Percentiles rank a stretch among this genome's conserved stretches.
phyloP scores from a whole-genome alignment of 1,284 basidiomycete species.

The Salmacisia buchloeana region DNA sequence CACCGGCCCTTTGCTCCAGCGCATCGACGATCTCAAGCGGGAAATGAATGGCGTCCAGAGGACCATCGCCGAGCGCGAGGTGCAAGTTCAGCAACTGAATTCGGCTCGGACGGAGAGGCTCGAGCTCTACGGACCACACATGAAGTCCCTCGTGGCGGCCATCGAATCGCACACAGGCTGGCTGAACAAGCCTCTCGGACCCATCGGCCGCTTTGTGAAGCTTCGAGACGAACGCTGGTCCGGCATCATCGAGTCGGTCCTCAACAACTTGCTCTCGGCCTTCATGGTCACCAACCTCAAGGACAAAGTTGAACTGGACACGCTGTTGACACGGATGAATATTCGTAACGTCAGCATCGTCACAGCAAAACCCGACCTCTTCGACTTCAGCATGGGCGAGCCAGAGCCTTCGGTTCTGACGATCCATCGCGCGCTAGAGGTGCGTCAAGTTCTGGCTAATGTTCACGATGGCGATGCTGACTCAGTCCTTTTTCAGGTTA shows the following conservation, averaged over 20 bases:
- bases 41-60: neutral
- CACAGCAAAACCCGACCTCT: slow-evolving; percentile 55
- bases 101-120: slow-evolving; percentile 6
- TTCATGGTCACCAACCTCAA: slow-evolving; percentile 72
- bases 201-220: slow-evolving; percentile 81
- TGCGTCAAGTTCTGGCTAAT: slow-evolving; percentile 52
- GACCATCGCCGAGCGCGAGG: neutral
- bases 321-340: slow-evolving; percentile 55
- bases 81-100: neutral
- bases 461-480: neutral
- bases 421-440: slow-evolving; percentile 76
- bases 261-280: slow-evolving; percentile 63
- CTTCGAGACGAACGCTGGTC: slow-evolving; percentile 70
- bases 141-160: slow-evolving; percentile 30
- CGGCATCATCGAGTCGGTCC: slow-evolving; percentile 62
- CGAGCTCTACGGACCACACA: slow-evolving; percentile 33
- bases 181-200: slow-evolving; percentile 51
- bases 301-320: slow-evolving; percentile 64
- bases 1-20: slow-evolving; percentile 13
- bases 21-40: slow-evolving; percentile 14
- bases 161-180: slow-evolving; percentile 58
- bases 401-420: slow-evolving; percentile 63
- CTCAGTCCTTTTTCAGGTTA: neutral
- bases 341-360: slow-evolving; percentile 25
- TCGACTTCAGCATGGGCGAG: slow-evolving; percentile 54